Conservation (phyloP, 257 asterid species). For the Solanum gracilifrons region DNA sequence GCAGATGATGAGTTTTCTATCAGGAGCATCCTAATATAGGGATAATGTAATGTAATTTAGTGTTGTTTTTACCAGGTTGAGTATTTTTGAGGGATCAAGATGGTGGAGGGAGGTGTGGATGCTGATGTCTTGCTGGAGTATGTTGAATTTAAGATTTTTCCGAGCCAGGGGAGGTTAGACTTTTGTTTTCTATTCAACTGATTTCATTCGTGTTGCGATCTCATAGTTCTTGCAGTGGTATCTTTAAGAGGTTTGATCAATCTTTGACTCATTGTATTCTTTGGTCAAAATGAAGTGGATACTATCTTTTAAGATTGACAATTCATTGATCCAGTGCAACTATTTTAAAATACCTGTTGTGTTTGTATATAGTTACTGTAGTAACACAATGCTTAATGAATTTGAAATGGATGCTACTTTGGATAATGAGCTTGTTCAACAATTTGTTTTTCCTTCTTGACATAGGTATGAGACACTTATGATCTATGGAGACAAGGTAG, state of each 20-base stretch:
- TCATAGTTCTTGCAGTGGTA: neutral
- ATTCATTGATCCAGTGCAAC: neutral
- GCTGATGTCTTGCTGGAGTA: conserved; percentile 38
- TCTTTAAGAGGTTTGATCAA: neutral
- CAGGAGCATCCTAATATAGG: neutral
- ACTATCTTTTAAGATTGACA: neutral
- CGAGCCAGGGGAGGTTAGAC: conserved; percentile 61
- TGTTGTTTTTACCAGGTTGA: conserved; percentile 13
- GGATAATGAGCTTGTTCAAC: neutral
- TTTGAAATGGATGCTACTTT: neutral
- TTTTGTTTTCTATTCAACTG: neutral
- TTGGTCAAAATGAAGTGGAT: neutral
- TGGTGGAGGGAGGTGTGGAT: conserved; percentile 58
- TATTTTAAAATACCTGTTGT: neutral
- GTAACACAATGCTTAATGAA: neutral
- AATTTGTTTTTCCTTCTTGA: neutral
- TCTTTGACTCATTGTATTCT: neutral
- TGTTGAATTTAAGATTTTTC: conserved; percentile 64
- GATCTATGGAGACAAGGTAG: conserved; percentile 35
- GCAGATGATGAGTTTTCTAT: neutral
- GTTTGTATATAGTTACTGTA: neutral
- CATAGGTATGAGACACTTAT: conserved; percentile 65
- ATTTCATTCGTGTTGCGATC: neutral
- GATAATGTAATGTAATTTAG: neutral
- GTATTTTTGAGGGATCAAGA: conserved; percentile 18